phyloP scores from a whole-genome alignment of 1,284 basidiomycete genomes.

The Malassezia arunalokei region DNA sequence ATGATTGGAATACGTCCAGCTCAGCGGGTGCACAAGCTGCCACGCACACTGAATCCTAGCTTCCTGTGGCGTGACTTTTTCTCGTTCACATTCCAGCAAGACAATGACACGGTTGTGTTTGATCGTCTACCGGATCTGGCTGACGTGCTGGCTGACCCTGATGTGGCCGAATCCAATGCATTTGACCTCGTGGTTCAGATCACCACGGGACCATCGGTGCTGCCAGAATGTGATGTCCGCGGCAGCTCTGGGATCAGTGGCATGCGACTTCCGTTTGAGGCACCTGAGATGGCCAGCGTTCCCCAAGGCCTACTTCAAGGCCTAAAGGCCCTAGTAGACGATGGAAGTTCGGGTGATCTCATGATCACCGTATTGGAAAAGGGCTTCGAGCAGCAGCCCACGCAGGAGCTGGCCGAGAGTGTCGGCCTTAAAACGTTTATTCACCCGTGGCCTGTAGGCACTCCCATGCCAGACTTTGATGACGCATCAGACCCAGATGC shows the following conservation, averaged over 20 bases:
- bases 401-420: slow-evolving; percentile 17
- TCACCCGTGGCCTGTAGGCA: slow-evolving; percentile 11
- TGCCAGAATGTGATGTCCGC: not conserved
- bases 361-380: slow-evolving; percentile 37
- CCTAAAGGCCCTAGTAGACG: slow-evolving; percentile 31
- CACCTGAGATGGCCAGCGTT: slow-evolving; percentile 24
- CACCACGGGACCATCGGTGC: slow-evolving; percentile 23
- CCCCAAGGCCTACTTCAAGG: slow-evolving; percentile 24
- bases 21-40: not conserved
- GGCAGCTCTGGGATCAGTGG: not conserved
- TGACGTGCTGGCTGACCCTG: not conserved
- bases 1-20: slow-evolving; percentile 10
- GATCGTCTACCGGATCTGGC: slow-evolving; percentile 1
- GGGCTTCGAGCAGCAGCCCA: slow-evolving; percentile 19
- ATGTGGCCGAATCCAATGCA: slow-evolving; percentile 15
- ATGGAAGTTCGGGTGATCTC: slow-evolving; percentile 37
- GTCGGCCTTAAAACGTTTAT: slow-evolving; percentile 15
- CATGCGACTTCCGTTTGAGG: slow-evolving; percentile 23
- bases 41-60: not conserved
- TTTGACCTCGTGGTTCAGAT: slow-evolving; percentile 35
- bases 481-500: not conserved
- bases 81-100: slow-evolving; percentile 4
- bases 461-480: slow-evolving; percentile 8
- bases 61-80: slow-evolving; percentile 13
- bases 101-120: slow-evolving; percentile 7